phyloP scores from a whole-genome alignment of 768 basidiomycete genomes.

The Boletus edulis region DNA sequence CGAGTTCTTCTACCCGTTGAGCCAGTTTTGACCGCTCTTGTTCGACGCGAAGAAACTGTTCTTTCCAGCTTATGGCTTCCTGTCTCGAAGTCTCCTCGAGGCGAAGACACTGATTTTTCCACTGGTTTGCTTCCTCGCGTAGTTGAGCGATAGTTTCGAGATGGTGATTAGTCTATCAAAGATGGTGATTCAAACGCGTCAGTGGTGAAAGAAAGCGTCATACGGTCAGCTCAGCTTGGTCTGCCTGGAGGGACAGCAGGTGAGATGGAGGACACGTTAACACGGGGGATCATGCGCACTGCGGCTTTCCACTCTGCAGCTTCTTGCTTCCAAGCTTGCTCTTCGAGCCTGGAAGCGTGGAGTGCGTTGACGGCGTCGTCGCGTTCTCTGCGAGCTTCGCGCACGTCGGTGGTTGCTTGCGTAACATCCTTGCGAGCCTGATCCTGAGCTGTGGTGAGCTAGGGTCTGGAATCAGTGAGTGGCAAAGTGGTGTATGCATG shows the following conservation, averaged over 20 bases:
- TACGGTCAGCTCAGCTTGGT: conserved; percentile 59
- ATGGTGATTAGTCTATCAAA: conserved; percentile 54
- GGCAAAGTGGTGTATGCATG: not conserved
- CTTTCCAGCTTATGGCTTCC: conserved; percentile 72
- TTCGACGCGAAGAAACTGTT: conserved; percentile 73
- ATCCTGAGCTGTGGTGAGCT: conserved; percentile 60
- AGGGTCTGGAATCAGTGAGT: not conserved
- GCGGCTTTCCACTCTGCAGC: conserved; percentile 40
- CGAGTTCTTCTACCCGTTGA: conserved; percentile 56
- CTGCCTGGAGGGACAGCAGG: conserved; percentile 34
- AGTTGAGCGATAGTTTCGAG: conserved; percentile 59
- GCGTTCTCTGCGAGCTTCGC: conserved; percentile 49
- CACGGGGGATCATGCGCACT: conserved; percentile 37
- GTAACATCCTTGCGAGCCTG: conserved; percentile 53
- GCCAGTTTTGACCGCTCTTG: conserved; percentile 60
- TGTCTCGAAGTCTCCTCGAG: conserved; percentile 45
- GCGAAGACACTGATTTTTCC: conserved; percentile 64
- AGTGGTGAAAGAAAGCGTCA: conserved; percentile 11
- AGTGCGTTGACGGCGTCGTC: conserved; percentile 47
- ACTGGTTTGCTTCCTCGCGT: conserved; percentile 62
- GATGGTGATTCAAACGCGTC: not conserved
- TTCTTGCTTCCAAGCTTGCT: conserved; percentile 47
- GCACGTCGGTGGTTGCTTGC: conserved; percentile 43
- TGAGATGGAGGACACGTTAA: conserved; percentile 12
- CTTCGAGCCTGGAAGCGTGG: conserved; percentile 44